Evolutionary conservation across 331 rosid genomes (phyloP).

Genomic region (Telfairia occidentalis): DNA sequence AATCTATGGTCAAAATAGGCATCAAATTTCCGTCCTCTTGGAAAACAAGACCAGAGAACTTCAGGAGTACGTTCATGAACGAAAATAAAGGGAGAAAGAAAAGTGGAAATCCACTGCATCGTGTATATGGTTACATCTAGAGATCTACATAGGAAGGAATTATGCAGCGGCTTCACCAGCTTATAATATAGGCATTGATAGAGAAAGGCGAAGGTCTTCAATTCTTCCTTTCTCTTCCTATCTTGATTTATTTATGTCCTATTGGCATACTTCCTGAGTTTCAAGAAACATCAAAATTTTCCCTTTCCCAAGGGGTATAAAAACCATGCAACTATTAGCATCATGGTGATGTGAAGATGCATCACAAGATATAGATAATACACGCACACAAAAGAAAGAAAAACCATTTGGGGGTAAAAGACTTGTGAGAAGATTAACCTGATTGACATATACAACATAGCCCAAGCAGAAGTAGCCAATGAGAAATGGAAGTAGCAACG

Average conservation of each 20-base stretch:
- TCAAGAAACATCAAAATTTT: background rate
- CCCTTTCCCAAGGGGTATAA: background rate
- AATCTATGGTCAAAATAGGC: background rate
- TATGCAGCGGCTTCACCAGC: background rate
- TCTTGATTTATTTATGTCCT: too few species aligned
- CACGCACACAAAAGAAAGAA: background rate
- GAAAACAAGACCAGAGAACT: background rate
- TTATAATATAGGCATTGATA: background rate
- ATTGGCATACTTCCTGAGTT: background rate
- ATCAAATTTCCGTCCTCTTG: background rate
- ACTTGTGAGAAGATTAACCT: constrained; percentile 17
- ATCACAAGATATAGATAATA: background rate
- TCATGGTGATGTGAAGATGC: background rate
- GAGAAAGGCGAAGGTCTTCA: background rate
- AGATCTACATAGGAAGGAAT: background rate
- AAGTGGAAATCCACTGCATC: background rate
- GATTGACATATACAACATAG: constrained; percentile 59
- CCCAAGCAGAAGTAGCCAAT: constrained; percentile 82
- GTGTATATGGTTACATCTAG: too few species aligned
- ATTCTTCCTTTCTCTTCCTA: background rate
- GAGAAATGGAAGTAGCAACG: constrained; percentile 72
- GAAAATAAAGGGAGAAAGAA: background rate
- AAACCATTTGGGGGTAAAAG: background rate
- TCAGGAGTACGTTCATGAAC: background rate
- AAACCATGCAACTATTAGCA: background rate